Base-by-base conservation (phyloP, 345 rosid genomes). In the Citropsis articulata region DNA sequence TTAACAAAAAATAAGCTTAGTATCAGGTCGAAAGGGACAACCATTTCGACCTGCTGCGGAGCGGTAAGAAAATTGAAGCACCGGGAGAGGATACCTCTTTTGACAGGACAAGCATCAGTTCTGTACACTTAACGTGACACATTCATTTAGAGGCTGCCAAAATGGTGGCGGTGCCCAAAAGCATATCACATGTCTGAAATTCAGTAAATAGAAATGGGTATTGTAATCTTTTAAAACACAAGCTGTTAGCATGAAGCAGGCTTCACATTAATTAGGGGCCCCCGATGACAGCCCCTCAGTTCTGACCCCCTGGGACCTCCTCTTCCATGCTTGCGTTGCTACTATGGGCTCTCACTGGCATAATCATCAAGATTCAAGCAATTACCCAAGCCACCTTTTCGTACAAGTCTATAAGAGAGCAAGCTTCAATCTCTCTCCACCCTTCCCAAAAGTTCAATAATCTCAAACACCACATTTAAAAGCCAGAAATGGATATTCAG, bases 101-200 rank as follows among this genome's bases (percentile, higher is more conserved):
- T 60, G 77, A 74, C 69, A 74, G 28, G 69, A 74, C 61, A 74
- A 45, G 12, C 25, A 42, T 28, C 60, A 28, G 77, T 40, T 30
- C 18, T 31, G 10, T 74, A 28, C 69, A 74, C 69, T 42, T 21
- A 40, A 60, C 28, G 50, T 45, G 50, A 45, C 18, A 3, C 12
- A 2, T 59, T 60, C 67, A 73, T 73, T 38, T 40, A 22, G 38
- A 27, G 48, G 60, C 30, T 75, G 61, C 45, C 77, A 75, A 63
- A 45, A 62, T 19, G 16, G 69, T 18, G 57, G 69, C 42, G 69
- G 57, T 62, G 16, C 69, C 59, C 40, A 61, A 61, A 27, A 75
- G 69, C 77, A 22, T 30, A 75, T 75, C 61, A 75, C 69, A 45
- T 45, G 77, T 53, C 31, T 4, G 42, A 28, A 63, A 28, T 50